Evolutionary conservation across 352 stramenopile genomes (phyloP), one percentile per base, ranked within the genome.

Genomic region (Salisapilia sapeloensis): DNA sequence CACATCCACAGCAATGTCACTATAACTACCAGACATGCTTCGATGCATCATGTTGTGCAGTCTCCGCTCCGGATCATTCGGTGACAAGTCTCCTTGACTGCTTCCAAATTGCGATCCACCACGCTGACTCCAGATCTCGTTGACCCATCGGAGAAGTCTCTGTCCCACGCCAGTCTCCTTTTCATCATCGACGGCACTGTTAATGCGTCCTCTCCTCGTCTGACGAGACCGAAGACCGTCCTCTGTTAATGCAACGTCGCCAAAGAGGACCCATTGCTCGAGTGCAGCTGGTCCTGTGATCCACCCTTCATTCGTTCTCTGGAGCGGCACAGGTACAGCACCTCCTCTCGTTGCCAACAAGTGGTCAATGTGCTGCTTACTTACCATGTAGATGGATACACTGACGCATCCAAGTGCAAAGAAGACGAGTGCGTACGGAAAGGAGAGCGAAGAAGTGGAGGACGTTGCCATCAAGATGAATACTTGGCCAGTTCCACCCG

Each of bases 221-320:
- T 80, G 75, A 12, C 69, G 66, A 6, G 56, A 36, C n/a, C 66
- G 49, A 12, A 85, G 50, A 12, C 69, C 72, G 14, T 64, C 52
- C 0, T 48, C 42, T 5, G 72, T 89, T 17, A 89, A 40, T 24
- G 71, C 64, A 24, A 89, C 60, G 26, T 85, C 63, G 17, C 72
- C 72, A 16, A 89, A 76, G 13, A 89, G 60, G 40, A 83, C 72
- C 72, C 72, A 89, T 37, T 81, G 63, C 45, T 89, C 72, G 4
- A 72, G 56, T 6, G 84, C 56, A 1, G 72, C 72, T 40, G 83
- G 70, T 25, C 56, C 75, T 4, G 72, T 89, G 47, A 89, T 82
- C 72, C 72, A 89, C 1, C 69, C 72, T 25, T 80, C 54, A 13
- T 42, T 69, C 19, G 72, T 89, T 5, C 66, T 54, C 29, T 69